Conservation (phyloP, 2,329 filamentous ascomycete species). For the Emmonsiellopsis sp. region DNA sequence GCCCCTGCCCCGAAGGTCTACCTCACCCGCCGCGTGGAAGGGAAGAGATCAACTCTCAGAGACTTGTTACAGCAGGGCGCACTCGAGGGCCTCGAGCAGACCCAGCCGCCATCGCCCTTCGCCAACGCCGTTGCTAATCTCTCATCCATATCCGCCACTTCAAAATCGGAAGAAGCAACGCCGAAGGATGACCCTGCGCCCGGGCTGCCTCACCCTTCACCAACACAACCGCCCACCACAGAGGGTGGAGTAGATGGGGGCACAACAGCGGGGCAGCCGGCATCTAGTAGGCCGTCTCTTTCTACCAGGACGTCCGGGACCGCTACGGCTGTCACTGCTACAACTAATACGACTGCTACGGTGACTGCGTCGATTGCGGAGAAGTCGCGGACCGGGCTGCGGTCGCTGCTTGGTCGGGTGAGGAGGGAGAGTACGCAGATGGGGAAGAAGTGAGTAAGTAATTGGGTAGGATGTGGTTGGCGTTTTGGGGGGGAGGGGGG, state of each 20-base stretch:
- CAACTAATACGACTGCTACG: neutral
- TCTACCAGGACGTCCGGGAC: neutral
- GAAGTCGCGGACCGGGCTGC: neutral
- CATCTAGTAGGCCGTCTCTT: neutral
- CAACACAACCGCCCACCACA: no score
- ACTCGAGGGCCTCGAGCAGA: neutral
- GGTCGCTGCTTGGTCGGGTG: neutral
- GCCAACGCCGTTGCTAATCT: no score
- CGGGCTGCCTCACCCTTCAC: no score
- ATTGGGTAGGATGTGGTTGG: neutral
- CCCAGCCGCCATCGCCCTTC: no score
- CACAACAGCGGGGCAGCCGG: neutral
- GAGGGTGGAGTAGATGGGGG: no score
- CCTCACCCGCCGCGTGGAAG: conserved; percentile 42
- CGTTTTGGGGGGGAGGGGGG: neutral
- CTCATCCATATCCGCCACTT: no score
- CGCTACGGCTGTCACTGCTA: neutral
- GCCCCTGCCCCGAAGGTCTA: conserved; percentile 49
- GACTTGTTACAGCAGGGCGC: conserved; percentile 21
- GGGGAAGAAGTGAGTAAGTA: neutral
- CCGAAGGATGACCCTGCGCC: no score
- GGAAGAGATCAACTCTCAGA: conserved; percentile 18
- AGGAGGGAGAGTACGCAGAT: conserved; percentile 1
- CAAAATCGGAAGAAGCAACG: no score
- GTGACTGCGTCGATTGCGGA: neutral